Percentiles rank a stretch among this genome's conserved stretches.
These are phyloP conservation scores for Pulveroboletus sp. DNA, from an alignment of 768 basidiomycete species.

Conservation along the genomic window DNA sequence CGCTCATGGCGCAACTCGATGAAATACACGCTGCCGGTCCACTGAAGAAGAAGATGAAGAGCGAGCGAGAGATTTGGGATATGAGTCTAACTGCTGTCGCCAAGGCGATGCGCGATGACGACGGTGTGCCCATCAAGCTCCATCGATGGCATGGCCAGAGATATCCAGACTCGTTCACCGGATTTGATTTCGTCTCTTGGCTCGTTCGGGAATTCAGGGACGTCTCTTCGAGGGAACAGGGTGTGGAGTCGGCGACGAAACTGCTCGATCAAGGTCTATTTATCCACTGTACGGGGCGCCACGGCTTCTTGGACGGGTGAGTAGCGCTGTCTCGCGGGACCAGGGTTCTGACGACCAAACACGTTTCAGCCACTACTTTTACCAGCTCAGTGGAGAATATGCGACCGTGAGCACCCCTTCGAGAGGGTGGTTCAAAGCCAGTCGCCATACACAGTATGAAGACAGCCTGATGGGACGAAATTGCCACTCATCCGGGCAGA, in stretches of 20 bases:
- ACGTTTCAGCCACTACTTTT: constrained; percentile 74
- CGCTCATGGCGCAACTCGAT: constrained; percentile 75
- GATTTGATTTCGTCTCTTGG: constrained; percentile 89
- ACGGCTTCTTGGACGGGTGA: constrained; percentile 86
- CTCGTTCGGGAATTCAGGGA: constrained; percentile 88
- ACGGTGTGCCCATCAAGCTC: constrained; percentile 78
- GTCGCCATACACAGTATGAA: constrained; percentile 42
- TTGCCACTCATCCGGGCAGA: constrained; percentile 35
- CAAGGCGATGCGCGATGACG: constrained; percentile 82
- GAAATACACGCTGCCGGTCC: constrained; percentile 73
- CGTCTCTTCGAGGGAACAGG: constrained; percentile 78
- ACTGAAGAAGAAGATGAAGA: constrained; percentile 75
- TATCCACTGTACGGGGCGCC: constrained; percentile 73
- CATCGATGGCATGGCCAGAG: constrained; percentile 75
- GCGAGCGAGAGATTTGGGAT: constrained; percentile 66
- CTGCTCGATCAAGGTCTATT: constrained; percentile 81
- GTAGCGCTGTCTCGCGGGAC: constrained; percentile 20
- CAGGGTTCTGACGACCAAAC: constrained; percentile 3
- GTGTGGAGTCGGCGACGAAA: constrained; percentile 69
- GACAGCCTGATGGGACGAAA: constrained; percentile 35
- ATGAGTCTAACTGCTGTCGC: constrained; percentile 63
- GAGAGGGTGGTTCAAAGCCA: constrained; percentile 61
- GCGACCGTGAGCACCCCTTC: constrained; percentile 62
- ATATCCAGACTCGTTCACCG: constrained; percentile 83
- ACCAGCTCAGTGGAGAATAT: constrained; percentile 76